phyloP scores from a whole-genome alignment of 1,284 basidiomycete species.

The Moesziomyces sp. region DNA sequence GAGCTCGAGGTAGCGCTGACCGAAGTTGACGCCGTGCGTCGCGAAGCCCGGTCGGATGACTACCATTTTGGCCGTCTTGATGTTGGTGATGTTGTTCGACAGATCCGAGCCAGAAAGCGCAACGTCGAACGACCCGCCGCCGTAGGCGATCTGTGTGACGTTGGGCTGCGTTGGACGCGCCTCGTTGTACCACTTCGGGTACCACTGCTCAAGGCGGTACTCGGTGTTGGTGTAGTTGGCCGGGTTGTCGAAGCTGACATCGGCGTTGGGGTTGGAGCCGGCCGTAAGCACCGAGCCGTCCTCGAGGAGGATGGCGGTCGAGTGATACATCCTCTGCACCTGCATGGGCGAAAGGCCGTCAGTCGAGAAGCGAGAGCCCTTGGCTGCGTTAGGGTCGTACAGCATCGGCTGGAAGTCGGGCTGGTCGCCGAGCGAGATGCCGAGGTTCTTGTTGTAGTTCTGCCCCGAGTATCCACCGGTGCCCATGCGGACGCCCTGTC shows the following conservation, averaged over 20 bases:
- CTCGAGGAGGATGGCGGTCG: conserved; percentile 76
- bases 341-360: conserved; percentile 75
- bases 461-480: conserved; percentile 83
- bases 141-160: conserved; percentile 81
- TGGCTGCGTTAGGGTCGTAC: conserved; percentile 75
- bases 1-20: conserved; percentile 69
- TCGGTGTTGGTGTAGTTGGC: conserved; percentile 74
- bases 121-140: conserved; percentile 82
- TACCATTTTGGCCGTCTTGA: conserved; percentile 78
- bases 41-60: conserved; percentile 65
- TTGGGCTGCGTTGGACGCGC: conserved; percentile 74
- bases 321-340: conserved; percentile 83
- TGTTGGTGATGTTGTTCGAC: conserved; percentile 62
- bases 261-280: conserved; percentile 93
- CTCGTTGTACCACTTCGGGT: conserved; percentile 75
- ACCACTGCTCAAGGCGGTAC: conserved; percentile 85
- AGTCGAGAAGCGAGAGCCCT: conserved; percentile 75
- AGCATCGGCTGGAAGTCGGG: conserved; percentile 79
- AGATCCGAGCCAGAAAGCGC: conserved; percentile 33
- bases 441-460: conserved; percentile 69
- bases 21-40: conserved; percentile 63
- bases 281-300: conserved; percentile 86
- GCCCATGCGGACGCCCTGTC: conserved; percentile 55
- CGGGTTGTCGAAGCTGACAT: conserved; percentile 70
- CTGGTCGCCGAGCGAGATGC: conserved; percentile 66